phyloP scores from a whole-genome alignment of 1,284 basidiomycete genomes.

The Ceratobasidium sp. region DNA sequence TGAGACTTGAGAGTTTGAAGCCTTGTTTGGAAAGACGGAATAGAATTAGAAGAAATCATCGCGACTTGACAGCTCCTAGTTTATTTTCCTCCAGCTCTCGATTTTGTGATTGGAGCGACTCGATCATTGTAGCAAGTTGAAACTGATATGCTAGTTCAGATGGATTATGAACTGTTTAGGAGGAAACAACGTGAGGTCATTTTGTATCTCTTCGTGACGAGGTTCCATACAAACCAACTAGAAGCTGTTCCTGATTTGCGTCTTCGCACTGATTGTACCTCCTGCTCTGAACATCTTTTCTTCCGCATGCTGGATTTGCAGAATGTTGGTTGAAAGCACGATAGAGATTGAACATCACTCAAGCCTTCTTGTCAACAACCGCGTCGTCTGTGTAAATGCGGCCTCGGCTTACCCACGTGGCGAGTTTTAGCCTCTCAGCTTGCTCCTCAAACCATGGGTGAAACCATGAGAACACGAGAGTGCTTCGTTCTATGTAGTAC shows the following conservation, averaged over 20 bases:
- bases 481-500: conserved; percentile 1
- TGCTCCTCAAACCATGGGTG: neutral
- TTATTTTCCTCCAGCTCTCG: too few species aligned
- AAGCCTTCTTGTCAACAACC: neutral
- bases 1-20: too few species aligned
- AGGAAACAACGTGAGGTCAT: neutral
- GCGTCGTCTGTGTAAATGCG: too few species aligned
- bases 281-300: conserved; percentile 33
- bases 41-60: too few species aligned
- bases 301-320: neutral
- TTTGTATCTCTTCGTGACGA: conserved; percentile 20
- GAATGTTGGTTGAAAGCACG: neutral
- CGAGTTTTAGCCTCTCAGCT: too few species aligned
- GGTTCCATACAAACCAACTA: conserved; percentile 35
- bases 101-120: too few species aligned
- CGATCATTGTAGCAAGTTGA: too few species aligned
- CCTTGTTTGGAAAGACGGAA: too few species aligned
- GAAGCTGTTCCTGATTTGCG: conserved; percentile 43
- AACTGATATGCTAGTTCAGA: too few species aligned
- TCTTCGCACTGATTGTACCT: conserved; percentile 38
- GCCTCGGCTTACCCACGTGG: neutral
- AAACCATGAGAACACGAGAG: conserved; percentile 21
- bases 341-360: too few species aligned
- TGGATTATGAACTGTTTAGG: too few species aligned
- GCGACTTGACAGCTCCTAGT: too few species aligned